phyloP scores from a whole-genome alignment of 768 basidiomycete species.

The Pulveroboletus ravenelii region DNA sequence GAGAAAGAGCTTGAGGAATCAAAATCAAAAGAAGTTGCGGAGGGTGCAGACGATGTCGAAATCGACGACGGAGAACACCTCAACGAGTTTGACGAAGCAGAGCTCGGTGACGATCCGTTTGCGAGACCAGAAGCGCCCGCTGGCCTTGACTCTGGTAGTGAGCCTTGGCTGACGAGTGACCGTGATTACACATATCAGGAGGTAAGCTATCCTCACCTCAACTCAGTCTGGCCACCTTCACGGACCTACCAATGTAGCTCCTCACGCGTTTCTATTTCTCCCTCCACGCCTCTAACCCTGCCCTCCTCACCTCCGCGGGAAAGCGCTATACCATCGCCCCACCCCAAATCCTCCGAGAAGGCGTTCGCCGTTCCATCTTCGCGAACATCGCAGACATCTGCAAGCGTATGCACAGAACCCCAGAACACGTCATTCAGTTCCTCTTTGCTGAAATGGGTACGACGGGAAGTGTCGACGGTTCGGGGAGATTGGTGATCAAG shows the following conservation, averaged over 20 bases:
- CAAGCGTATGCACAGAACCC: constrained; percentile 96
- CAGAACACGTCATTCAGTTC: constrained; percentile 97
- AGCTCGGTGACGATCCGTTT: constrained; percentile 88
- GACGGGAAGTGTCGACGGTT: constrained; percentile 90
- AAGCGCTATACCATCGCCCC: constrained; percentile 98
- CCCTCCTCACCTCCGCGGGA: constrained; percentile 76
- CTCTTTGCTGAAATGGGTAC: constrained; percentile 98
- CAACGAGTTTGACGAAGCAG: constrained; percentile 70
- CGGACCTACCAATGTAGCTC: constrained; percentile 47
- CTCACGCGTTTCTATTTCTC: constrained; percentile 88
- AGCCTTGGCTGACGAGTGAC: constrained; percentile 89
- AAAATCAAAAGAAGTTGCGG: constrained; percentile 61
- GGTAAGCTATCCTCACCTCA: constrained; percentile 40
- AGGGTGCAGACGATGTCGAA: constrained; percentile 51
- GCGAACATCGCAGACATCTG: constrained; percentile 97
- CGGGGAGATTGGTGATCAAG: constrained; percentile 90
- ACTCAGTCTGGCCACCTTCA: neutral
- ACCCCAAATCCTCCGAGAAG: constrained; percentile 90
- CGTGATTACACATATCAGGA: constrained; percentile 96
- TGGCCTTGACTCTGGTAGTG: constrained; percentile 68
- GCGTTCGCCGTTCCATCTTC: constrained; percentile 95
- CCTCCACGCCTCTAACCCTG: constrained; percentile 91
- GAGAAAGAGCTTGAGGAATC: constrained; percentile 84
- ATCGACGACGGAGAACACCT: constrained; percentile 61
- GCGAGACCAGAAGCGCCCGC: constrained; percentile 52